phyloP scores from a whole-genome alignment of 148 eudicot genomes.

The Cornus suecica region DNA sequence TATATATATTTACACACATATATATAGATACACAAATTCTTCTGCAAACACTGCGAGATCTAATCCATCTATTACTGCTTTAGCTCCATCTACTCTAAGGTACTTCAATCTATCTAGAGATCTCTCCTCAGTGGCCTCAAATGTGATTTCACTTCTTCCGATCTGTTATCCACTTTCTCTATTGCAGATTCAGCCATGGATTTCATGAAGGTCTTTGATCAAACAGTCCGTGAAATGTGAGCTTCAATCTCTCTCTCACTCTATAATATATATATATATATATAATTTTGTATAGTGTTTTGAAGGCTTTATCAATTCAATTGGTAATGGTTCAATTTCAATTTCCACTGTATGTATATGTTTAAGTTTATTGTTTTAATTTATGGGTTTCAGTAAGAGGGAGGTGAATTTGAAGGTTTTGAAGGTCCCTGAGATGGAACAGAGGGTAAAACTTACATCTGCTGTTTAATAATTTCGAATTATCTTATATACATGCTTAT shows the following conservation, averaged over 20 bases:
- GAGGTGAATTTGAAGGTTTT: slow-evolving; percentile 99
- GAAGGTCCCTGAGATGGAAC: slow-evolving; percentile 99
- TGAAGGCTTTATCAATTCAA: background rate
- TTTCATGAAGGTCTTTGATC: slow-evolving; percentile 97
- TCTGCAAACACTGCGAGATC: too few species aligned
- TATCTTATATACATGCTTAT: too few species aligned
- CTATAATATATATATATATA: too few species aligned
- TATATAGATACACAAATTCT: too few species aligned
- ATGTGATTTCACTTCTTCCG: background rate
- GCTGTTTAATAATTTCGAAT: background rate
- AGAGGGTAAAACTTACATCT: slow-evolving; percentile 49
- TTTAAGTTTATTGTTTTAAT: background rate
- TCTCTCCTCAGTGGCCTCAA: background rate
- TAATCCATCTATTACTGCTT: background rate
- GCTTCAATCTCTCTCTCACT: background rate
- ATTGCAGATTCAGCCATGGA: slow-evolving; percentile 58
- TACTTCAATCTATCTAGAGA: slow-evolving; percentile 7
- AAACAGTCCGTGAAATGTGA: slow-evolving; percentile 94
- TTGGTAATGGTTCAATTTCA: background rate
- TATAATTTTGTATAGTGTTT: background rate
- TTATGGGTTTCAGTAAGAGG: slow-evolving; percentile 56
- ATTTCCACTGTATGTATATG: background rate
- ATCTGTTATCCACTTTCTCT: slow-evolving; percentile 8
- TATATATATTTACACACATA: too few species aligned
- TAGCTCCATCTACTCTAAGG: slow-evolving; percentile 1